Conservation (phyloP, 371 early-diverging fungal genomes). For the Zopfochytrium polystomum region DNA sequence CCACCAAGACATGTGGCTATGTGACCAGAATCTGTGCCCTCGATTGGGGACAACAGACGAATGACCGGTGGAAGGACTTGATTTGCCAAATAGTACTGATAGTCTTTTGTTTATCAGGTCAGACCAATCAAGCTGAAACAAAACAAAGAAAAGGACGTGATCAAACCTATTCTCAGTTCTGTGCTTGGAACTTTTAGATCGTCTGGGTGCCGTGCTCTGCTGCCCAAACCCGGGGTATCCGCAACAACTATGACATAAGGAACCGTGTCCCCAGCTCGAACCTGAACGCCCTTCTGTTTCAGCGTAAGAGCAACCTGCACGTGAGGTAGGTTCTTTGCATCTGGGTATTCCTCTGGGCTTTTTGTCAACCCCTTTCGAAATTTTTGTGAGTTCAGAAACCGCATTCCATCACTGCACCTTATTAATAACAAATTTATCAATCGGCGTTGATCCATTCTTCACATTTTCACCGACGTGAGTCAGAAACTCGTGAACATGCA, state of each 20-base stretch:
- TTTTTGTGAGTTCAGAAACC: not conserved
- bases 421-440: constrained; percentile 90
- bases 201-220: constrained; percentile 86
- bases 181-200: constrained; percentile 66
- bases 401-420: constrained; percentile 58
- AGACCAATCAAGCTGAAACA: not conserved
- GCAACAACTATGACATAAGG: constrained; percentile 92
- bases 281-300: constrained; percentile 66
- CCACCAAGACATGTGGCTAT: constrained; percentile 84
- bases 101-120: constrained; percentile 54
- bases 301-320: constrained; percentile 93
- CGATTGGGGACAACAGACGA: constrained; percentile 84
- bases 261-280: constrained; percentile 88
- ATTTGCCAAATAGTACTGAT: constrained; percentile 94
- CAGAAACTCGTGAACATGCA: constrained; percentile 75
- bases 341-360: constrained; percentile 87
- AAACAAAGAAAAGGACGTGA: not conserved
- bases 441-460: constrained; percentile 62
- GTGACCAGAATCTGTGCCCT: constrained; percentile 75
- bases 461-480: constrained; percentile 68
- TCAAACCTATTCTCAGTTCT: constrained; percentile 55
- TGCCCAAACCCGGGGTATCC: constrained; percentile 50
- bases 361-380: constrained; percentile 78
- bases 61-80: constrained; percentile 97
- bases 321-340: constrained; percentile 90